A percentile compares a stretch with the other conserved stretches of the same genome.
phyloP scores from a whole-genome alignment of 2,329 filamentous ascomycete genomes.

The Westerdykella aurantiaca region DNA sequence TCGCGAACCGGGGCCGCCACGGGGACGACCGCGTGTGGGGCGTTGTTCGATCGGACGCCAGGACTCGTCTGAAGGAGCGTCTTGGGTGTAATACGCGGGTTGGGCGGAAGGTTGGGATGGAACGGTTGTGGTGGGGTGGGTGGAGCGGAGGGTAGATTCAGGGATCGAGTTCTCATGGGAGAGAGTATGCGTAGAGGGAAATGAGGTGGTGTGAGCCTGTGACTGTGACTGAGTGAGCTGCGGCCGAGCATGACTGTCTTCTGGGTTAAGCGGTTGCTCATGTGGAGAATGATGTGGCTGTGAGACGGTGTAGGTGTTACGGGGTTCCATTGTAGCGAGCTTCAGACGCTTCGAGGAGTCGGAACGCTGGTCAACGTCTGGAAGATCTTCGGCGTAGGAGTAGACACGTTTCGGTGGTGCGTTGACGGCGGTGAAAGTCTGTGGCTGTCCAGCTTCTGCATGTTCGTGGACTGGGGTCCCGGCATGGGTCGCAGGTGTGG shows the following conservation, averaged over 20 bases:
- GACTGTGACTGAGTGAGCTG: slow-evolving; percentile 8
- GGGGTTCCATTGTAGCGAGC: slow-evolving; percentile 37
- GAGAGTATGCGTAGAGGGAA: slow-evolving; percentile 27
- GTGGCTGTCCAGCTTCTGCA: neutral
- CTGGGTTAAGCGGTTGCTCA: slow-evolving; percentile 11
- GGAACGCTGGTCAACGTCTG: neutral
- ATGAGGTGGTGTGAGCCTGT: slow-evolving; percentile 17
- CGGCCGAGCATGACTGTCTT: slow-evolving; percentile 13
- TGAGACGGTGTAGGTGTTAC: slow-evolving; percentile 21
- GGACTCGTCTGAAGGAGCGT: slow-evolving; percentile 24
- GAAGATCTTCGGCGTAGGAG: neutral
- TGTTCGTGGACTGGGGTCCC: neutral
- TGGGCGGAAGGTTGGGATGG: slow-evolving; percentile 20
- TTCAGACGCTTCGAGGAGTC: slow-evolving; percentile 43
- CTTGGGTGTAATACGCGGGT: slow-evolving; percentile 23
- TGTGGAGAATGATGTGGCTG: slow-evolving; percentile 14
- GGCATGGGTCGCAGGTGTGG: neutral
- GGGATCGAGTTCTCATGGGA: slow-evolving; percentile 18
- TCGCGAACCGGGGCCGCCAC: slow-evolving; percentile 34
- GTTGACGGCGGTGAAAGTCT: neutral
- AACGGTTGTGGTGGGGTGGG: slow-evolving; percentile 15
- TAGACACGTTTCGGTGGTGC: neutral
- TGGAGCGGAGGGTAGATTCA: slow-evolving; percentile 4
- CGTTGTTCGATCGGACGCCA: slow-evolving; percentile 28
- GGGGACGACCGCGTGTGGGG: slow-evolving; percentile 35